phyloP scores from a whole-genome alignment of 2,329 filamentous ascomycete genomes.

The Purpureocillium takamizusanense region DNA sequence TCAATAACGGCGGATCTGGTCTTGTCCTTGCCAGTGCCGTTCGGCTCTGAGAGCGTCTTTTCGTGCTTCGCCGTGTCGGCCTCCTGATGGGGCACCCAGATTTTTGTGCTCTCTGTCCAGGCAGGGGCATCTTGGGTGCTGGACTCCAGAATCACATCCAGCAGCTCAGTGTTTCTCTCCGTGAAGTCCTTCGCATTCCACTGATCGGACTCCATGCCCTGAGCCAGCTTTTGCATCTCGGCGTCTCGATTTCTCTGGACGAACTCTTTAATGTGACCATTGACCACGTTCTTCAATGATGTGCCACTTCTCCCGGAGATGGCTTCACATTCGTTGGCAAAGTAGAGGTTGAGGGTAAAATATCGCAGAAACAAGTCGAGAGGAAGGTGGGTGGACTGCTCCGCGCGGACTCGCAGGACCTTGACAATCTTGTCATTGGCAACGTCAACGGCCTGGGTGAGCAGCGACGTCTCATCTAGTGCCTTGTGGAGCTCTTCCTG shows the following conservation, averaged over 20 bases:
- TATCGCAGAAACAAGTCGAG: constrained; percentile 68
- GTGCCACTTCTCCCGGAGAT: constrained; percentile 72
- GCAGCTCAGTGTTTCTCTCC: constrained; percentile 47
- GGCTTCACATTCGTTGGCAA: constrained; percentile 79
- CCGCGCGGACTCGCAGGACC: constrained; percentile 66
- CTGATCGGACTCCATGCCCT: constrained; percentile 70
- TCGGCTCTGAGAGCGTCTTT: constrained; percentile 29
- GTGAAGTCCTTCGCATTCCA: constrained; percentile 73
- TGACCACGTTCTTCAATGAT: constrained; percentile 68
- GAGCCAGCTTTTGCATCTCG: constrained; percentile 66
- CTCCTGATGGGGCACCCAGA: constrained; percentile 44
- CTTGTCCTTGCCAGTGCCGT: constrained; percentile 51
- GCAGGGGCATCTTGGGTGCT: constrained; percentile 61
- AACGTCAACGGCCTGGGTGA: constrained; percentile 72
- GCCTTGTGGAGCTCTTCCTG: constrained; percentile 71
- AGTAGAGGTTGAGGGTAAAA: constrained; percentile 72
- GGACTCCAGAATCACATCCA: constrained; percentile 57
- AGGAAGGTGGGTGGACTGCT: constrained; percentile 60
- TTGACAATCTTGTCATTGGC: constrained; percentile 71
- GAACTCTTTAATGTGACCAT: constrained; percentile 74
- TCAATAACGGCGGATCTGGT: constrained; percentile 69
- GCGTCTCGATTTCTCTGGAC: constrained; percentile 61
- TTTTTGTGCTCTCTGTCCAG: constrained; percentile 54
- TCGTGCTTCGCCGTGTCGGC: constrained; percentile 23
- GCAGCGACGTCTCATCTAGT: constrained; percentile 66